Conservation (phyloP, 805 yeast genomes). For the Yarrowia porcina region DNA sequence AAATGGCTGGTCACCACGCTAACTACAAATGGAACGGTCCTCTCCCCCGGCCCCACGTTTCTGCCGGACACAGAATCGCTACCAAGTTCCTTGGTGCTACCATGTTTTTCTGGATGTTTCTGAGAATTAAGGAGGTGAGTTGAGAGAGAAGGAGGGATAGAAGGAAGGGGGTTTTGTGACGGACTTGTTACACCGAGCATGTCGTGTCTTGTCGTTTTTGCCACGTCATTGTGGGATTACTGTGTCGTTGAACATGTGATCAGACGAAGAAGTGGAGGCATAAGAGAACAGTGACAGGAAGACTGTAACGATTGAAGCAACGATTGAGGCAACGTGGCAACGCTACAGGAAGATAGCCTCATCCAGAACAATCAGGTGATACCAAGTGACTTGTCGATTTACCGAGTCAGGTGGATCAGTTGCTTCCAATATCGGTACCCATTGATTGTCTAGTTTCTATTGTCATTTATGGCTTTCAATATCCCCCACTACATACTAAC, state of each 20-base stretch:
- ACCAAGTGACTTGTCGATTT: too few relatives aligned
- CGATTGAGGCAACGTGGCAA: too few relatives aligned
- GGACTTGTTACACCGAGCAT: background rate
- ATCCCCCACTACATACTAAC: slow-evolving; percentile 16
- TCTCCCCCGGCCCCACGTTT: slow-evolving; percentile 63
- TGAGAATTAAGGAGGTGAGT: slow-evolving; percentile 65
- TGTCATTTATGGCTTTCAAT: too few relatives aligned
- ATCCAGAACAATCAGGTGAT: too few relatives aligned
- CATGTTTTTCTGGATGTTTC: slow-evolving; percentile 86
- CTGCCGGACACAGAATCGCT: slow-evolving; percentile 53
- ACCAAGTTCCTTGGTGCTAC: slow-evolving; percentile 74
- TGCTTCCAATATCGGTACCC: too few relatives aligned
- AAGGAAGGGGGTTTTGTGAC: background rate
- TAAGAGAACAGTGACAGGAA: too few relatives aligned
- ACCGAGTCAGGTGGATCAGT: too few relatives aligned
- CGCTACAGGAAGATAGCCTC: too few relatives aligned
- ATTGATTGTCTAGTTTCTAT: too few relatives aligned
- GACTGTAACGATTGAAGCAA: too few relatives aligned
- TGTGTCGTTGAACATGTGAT: background rate
- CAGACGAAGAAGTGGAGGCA: too few relatives aligned
- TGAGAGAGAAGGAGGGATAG: background rate
- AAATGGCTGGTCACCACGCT: slow-evolving; percentile 32
- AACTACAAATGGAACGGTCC: slow-evolving; percentile 49
- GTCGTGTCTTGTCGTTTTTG: background rate
- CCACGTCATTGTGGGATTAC: background rate